phyloP scores from a whole-genome alignment of 169 alveolate genomes.

The Babesia caballi region DNA sequence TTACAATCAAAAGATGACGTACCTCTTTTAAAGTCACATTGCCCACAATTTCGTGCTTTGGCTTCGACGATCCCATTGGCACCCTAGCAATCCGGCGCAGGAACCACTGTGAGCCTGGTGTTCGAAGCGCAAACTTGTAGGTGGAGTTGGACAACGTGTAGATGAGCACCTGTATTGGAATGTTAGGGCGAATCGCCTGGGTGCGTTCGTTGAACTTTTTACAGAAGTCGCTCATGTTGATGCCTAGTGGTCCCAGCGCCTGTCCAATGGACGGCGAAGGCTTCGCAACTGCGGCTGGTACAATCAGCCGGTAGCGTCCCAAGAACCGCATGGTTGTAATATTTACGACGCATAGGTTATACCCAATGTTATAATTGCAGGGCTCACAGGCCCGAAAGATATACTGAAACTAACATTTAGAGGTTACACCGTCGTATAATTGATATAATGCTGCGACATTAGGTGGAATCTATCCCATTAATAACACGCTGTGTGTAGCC shows the following conservation, averaged over 20 bases:
- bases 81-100: slow-evolving; percentile 84
- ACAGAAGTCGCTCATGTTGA: slow-evolving; percentile 87
- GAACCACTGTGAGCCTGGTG: slow-evolving; percentile 88
- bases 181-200: slow-evolving; percentile 74
- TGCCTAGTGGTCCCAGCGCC: slow-evolving; percentile 88
- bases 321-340: background rate
- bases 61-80: slow-evolving; percentile 81
- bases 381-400: no score
- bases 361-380: no score
- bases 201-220: slow-evolving; percentile 88
- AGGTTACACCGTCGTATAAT: no score
- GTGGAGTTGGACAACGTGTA: slow-evolving; percentile 58
- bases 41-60: slow-evolving; percentile 83
- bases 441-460: no score
- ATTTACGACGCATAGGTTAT: no score
- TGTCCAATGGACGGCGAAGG: slow-evolving; percentile 91
- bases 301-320: slow-evolving; percentile 64
- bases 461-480: no score
- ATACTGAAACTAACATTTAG: no score
- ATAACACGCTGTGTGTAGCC: no score
- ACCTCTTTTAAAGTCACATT: slow-evolving; percentile 84
- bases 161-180: slow-evolving; percentile 83
- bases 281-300: slow-evolving; percentile 87
- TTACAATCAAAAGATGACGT: background rate
- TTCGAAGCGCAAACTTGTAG: slow-evolving; percentile 79